Evolutionary conservation across 1,139 yeast species (phyloP).

Genomic region (Suhomyces maxii): DNA sequence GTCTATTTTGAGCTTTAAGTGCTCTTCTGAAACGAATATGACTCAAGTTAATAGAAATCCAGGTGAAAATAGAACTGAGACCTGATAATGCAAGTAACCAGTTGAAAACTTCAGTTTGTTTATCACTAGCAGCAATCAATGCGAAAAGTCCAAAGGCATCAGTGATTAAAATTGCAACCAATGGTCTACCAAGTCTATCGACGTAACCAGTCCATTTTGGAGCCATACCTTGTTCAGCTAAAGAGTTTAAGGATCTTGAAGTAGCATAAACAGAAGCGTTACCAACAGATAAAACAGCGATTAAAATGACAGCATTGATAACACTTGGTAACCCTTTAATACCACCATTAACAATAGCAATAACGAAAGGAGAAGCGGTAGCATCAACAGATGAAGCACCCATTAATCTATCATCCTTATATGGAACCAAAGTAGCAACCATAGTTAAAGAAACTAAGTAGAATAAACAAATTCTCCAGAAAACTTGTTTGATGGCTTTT

Average conservation of each 20-base stretch:
- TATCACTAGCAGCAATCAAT: conserved; percentile 67
- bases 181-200: conserved; percentile 34
- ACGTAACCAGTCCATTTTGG: conserved; percentile 34
- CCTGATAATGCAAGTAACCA: conserved; percentile 88
- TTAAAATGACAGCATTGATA: conserved; percentile 49
- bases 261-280: conserved; percentile 41
- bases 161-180: conserved; percentile 31
- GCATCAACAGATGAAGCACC: conserved; percentile 49
- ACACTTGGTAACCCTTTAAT: conserved; percentile 55
- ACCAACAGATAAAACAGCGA: conserved; percentile 51
- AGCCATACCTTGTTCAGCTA: conserved; percentile 35
- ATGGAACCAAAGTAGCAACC: conserved; percentile 49
- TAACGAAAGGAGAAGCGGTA: conserved; percentile 61
- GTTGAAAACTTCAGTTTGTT: conserved; percentile 65
- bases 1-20: conserved; percentile 62
- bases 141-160: conserved; percentile 62
- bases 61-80: conserved; percentile 78
- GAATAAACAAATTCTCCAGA: conserved; percentile 69
- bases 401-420: conserved; percentile 29
- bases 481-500: conserved; percentile 70
- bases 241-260: conserved; percentile 32
- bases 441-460: conserved; percentile 49
- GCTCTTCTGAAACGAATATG: conserved; percentile 82
- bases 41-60: conserved; percentile 77
- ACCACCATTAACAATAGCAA: conserved; percentile 56